Evolutionary conservation across 352 stramenopile species (phyloP).

Genomic region (Globisporangium heterothallicum): DNA sequence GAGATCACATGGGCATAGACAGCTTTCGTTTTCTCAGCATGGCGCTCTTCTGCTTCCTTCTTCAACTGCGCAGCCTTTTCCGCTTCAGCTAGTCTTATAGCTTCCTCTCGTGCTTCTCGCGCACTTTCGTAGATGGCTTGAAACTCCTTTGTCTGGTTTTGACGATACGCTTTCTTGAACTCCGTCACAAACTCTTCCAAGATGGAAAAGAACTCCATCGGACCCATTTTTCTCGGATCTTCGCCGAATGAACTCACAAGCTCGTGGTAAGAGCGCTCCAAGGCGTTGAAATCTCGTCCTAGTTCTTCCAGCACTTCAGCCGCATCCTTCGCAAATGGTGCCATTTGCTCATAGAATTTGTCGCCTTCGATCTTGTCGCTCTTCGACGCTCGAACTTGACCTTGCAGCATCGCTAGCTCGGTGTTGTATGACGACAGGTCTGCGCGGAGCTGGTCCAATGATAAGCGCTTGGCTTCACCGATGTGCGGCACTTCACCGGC

Average conservation of each 20-base stretch:
- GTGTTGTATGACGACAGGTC: conserved; percentile 81
- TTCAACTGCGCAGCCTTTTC: conserved; percentile 43
- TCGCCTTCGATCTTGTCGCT: conserved; percentile 67
- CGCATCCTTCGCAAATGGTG: conserved; percentile 73
- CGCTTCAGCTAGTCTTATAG: conserved; percentile 29
- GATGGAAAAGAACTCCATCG: conserved; percentile 81
- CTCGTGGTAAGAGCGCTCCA: conserved; percentile 75
- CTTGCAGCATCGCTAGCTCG: conserved; percentile 79
- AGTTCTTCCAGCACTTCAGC: conserved; percentile 80
- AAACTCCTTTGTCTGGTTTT: conserved; percentile 86
- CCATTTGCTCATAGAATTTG: conserved; percentile 80
- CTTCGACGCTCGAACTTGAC: conserved; percentile 74
- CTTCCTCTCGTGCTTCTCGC: conserved; percentile 39
- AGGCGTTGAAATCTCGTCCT: conserved; percentile 58
- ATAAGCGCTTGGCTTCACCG: conserved; percentile 68
- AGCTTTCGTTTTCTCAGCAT: conserved; percentile 47
- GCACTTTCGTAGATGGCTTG: conserved; percentile 72
- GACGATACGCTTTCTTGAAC: conserved; percentile 85
- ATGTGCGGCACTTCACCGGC: conserved; percentile 77
- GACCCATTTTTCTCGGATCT: conserved; percentile 71
- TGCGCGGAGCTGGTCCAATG: conserved; percentile 74
- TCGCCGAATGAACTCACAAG: conserved; percentile 81
- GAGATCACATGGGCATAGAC: conserved; percentile 65
- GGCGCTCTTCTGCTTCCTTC: conserved; percentile 47
- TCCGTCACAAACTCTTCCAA: conserved; percentile 80